Evolutionary conservation across 495 filamentous ascomycete genomes (phyloP).

Genomic region (Bombardia bombarda): DNA sequence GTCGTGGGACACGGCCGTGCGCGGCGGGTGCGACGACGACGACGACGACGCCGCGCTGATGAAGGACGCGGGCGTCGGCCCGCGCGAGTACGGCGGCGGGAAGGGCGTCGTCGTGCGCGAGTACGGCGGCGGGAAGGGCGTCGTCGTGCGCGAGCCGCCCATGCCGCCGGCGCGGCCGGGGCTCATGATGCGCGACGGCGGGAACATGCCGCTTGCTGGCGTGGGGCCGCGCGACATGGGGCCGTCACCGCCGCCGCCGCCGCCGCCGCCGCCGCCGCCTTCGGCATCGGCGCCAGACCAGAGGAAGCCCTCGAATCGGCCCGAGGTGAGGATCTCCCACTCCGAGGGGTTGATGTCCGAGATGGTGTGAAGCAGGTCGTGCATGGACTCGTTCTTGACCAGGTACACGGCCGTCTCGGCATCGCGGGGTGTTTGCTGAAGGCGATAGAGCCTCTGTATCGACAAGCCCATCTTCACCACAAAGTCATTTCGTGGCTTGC

Average conservation of each 20-base stretch:
- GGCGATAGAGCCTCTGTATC: conserved; percentile 77
- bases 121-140: too few species aligned
- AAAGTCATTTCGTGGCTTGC: conserved; percentile 55
- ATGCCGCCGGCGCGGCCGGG: neutral
- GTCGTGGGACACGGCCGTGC: conserved; percentile 65
- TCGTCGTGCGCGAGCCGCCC: conserved; percentile 29
- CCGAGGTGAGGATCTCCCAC: conserved; percentile 94
- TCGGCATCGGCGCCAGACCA: conserved; percentile 82
- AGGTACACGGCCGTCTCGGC: conserved; percentile 84
- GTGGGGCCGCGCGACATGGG: conserved; percentile 49
- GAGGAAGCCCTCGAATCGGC: conserved; percentile 94
- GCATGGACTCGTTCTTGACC: conserved; percentile 70
- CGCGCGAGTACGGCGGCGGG: conserved; percentile 33
- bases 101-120: conserved; percentile 30
- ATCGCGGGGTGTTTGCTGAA: conserved; percentile 63
- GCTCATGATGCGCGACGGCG: conserved; percentile 25
- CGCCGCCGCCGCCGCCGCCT: conserved; percentile 26
- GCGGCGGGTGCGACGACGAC: conserved; percentile 24
- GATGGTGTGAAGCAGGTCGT: conserved; percentile 81
- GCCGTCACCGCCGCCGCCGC: conserved; percentile 29
- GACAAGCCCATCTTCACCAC: conserved; percentile 64
- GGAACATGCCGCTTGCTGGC: conserved; percentile 38
- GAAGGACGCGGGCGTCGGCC: conserved; percentile 40
- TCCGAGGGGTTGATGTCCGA: conserved; percentile 78
- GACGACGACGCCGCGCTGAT: conserved; percentile 33